Base-by-base conservation (phyloP, 164 flowering plant genomes). In the Stephania cephalantha region DNA sequence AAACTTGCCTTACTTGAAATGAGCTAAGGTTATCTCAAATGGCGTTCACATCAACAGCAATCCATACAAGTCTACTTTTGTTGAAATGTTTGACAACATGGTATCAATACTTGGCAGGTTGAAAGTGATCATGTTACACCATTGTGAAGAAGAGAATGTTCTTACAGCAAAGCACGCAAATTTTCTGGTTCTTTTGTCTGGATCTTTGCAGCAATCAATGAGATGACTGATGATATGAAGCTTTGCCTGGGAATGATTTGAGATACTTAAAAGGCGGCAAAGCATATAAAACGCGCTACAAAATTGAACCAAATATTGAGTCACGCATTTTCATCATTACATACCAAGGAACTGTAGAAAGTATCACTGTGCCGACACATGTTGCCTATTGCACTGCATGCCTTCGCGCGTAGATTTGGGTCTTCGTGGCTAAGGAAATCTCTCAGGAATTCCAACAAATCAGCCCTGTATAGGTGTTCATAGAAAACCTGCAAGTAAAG, bases 161-260 rank as follows among this genome's bases (percentile, higher is more conserved):
- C 91, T 84, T 88, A 96, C 99, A 72, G 99, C 97, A 88, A 96
- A 96, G 81, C 97, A 94, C 58, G 98, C 98, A 80, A 90, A 96
- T 79, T 96, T 96, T 76, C 97, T 76, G 3, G 98, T 91, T 9
- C 95, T 87, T 79, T 88, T 96, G 88, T 96, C 99, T 31, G 91
- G 83, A 84, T 96, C 98, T 71, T 89, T 86, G 78, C 99, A 94
- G 66, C 98, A 87, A 76, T 92, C 98, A 71, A 94, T 89, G 68
- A 93, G 90, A 48, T 82, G 86, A 75, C 84, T 74, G 69, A 95
- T 83, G 71, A 95, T 88, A 12, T 80, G 78, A 81, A 87, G 85
- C 75, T 75, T 84, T 77, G 90, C 95, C 99, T 95, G 71, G 30
- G 75, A 73, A 68, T n/a, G 64, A 76, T 58, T 7, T 30, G 72